Evolutionary conservation across 1,284 basidiomycete genomes (phyloP), one percentile per base, ranked within the genome.

Genomic region (Leccinum subrobustum): DNA sequence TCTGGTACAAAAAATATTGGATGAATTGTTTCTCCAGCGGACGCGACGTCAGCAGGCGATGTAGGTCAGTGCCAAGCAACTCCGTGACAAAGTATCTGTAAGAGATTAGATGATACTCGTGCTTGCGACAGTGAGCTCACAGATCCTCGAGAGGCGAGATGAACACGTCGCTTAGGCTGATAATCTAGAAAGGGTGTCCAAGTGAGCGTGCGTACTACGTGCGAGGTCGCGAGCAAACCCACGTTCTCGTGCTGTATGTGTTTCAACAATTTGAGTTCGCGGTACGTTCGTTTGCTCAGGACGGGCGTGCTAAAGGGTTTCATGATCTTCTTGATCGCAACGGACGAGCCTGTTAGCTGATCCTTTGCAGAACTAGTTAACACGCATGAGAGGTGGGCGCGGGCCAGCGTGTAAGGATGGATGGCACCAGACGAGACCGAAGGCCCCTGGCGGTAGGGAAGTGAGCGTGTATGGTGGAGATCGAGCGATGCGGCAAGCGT

Each of bases 21-120:
- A 99, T 99, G 78, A 99, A 99, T 76, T 99, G 96, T 82, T 99
- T 99, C 81, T 99, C 96, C 66, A 99, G 83, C 25, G 96, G 96
- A 57, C 96, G 84, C 55, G 94, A 96, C 20, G 97, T 99, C 67
- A 99, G 85, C 35, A 99, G 85, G 65, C 96, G 92, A 76, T 99
- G 96, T 16, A 99, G 84, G 79, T 99, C 96, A 64, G 96, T 99
- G 59, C 97, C 96, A 52, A 99, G 87, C 8, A 99, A 88, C 74
- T 99, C 96, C n/a, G 97, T 99, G 60, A 99, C 97, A 76, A 99
- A 99, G 82, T 99, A 99, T 70, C 92, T 95, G 70, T 14, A 48
- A 31, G 44, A 52, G 18, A 61, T 61, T 44, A 62, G 44, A 31
- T 16, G 31, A 12, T 23, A 35, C 12, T 8, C 6, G 48, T 23